Conservation (phyloP, 768 basidiomycete genomes). For the Galerina marginata region DNA sequence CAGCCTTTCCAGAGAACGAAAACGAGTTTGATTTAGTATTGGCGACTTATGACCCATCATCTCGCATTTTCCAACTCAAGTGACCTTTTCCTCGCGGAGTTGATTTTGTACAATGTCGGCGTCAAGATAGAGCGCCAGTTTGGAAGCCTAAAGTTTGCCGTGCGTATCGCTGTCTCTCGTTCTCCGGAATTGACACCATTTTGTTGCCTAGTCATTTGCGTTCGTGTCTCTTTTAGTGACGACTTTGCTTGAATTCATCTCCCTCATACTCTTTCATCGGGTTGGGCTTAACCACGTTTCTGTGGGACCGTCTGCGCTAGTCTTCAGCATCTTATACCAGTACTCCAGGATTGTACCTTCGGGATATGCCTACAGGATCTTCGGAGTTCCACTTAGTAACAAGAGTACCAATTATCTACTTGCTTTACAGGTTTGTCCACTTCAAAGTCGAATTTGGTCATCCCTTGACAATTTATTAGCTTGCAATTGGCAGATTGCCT, state of each 20-base stretch:
- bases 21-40: conserved; percentile 68
- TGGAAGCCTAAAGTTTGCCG: conserved; percentile 87
- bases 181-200: conserved; percentile 11
- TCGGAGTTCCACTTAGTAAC: conserved; percentile 75
- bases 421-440: conserved; percentile 64
- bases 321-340: conserved; percentile 86
- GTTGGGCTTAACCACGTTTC: conserved; percentile 76
- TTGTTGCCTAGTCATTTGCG: conserved; percentile 68
- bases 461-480: conserved; percentile 43
- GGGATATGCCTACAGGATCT: conserved; percentile 76
- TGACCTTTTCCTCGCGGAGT: conserved; percentile 78
- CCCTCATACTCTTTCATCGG: conserved; percentile 68
- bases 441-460: not conserved
- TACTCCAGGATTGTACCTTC: conserved; percentile 79
- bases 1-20: conserved; percentile 15
- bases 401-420: conserved; percentile 77
- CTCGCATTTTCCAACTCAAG: conserved; percentile 84
- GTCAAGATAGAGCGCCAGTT: conserved; percentile 83
- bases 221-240: conserved; percentile 69
- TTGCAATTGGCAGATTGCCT: conserved; percentile 71
- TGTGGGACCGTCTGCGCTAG: conserved; percentile 73
- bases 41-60: conserved; percentile 79
- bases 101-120: conserved; percentile 75
- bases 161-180: conserved; percentile 40
- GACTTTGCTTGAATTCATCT: conserved; percentile 69